Percentiles rank a stretch among this genome's conserved stretches.
These are phyloP conservation scores for Phytopythium chamaehyphon DNA, from an alignment of 352 stramenopile genomes.

Conservation along the genomic window DNA sequence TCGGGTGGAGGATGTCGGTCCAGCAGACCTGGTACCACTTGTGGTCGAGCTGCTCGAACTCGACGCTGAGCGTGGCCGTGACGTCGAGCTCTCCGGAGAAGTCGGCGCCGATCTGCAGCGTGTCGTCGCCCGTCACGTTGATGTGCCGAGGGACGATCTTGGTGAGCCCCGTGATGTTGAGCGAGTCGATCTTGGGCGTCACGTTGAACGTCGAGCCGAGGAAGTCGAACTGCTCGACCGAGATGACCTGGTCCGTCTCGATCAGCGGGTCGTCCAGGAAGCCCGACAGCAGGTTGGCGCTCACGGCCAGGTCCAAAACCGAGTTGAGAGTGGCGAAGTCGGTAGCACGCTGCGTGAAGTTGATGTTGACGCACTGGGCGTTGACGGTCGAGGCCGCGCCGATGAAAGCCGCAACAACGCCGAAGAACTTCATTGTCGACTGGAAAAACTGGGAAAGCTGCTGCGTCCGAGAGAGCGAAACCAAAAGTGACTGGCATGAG, in stretches of 20 bases:
- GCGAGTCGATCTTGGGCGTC: conserved; percentile 18
- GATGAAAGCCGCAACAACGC: conserved; percentile 10
- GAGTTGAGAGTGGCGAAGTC: conserved; percentile 28
- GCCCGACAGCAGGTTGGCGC: conserved; percentile 17
- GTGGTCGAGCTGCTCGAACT: conserved; percentile 28
- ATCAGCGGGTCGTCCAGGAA: conserved; percentile 27
- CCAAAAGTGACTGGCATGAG: conserved; percentile 2
- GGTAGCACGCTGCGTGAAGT: conserved; percentile 18
- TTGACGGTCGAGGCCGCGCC: conserved; percentile 6
- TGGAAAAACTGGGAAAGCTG: neutral
- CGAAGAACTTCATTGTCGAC: conserved; percentile 14
- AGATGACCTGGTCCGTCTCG: conserved; percentile 19
- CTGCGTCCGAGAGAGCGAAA: neutral
- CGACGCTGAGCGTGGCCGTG: conserved; percentile 16
- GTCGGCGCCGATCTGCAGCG: conserved; percentile 19
- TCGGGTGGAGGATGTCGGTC: conserved; percentile 30
- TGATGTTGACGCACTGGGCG: conserved; percentile 19
- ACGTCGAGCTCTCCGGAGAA: conserved; percentile 25
- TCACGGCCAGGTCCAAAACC: conserved; percentile 24
- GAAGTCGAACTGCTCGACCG: conserved; percentile 19
- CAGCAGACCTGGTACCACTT: conserved; percentile 42
- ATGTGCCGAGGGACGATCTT: conserved; percentile 25
- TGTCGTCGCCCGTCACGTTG: conserved; percentile 24
- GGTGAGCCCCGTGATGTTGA: conserved; percentile 26
- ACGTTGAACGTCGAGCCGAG: conserved; percentile 27